Conservation (phyloP, 768 basidiomycete genomes). For the Serendipita sp. region DNA sequence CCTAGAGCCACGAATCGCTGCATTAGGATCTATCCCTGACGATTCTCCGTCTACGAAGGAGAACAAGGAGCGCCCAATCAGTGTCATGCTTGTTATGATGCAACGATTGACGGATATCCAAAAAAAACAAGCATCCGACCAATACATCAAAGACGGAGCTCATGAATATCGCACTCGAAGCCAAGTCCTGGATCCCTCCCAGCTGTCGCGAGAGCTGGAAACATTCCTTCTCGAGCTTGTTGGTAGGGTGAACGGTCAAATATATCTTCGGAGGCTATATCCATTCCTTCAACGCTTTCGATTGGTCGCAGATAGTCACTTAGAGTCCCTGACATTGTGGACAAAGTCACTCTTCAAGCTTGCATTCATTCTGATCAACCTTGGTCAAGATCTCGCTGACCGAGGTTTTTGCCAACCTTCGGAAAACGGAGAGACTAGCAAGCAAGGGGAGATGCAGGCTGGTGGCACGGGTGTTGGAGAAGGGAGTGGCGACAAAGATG, state of each 20-base stretch:
- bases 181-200: background rate
- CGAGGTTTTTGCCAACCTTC: slow-evolving; percentile 90
- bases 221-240: background rate
- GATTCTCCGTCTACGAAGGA: background rate
- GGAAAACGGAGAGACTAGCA: slow-evolving; percentile 42
- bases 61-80: background rate
- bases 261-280: slow-evolving; percentile 28
- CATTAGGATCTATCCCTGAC: background rate
- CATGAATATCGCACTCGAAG: background rate
- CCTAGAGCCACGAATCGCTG: slow-evolving; percentile 12
- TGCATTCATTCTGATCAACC: slow-evolving; percentile 54
- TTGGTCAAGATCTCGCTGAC: slow-evolving; percentile 54
- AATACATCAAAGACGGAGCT: background rate
- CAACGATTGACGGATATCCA: background rate
- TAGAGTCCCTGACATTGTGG: slow-evolving; percentile 45
- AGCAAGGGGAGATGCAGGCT: slow-evolving; percentile 20
- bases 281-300: slow-evolving; percentile 64
- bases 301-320: slow-evolving; percentile 36
- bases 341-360: slow-evolving; percentile 73
- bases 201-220: background rate
- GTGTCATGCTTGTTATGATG: background rate
- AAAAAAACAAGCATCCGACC: no score
- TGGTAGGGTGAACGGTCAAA: background rate
- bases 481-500: slow-evolving; percentile 70
- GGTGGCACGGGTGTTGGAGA: slow-evolving; percentile 81